Evolutionary conservation across 2,329 filamentous ascomycete species (phyloP), one percentile per base, ranked within the genome.

Genomic region (Thermomyces lanuginosus): DNA sequence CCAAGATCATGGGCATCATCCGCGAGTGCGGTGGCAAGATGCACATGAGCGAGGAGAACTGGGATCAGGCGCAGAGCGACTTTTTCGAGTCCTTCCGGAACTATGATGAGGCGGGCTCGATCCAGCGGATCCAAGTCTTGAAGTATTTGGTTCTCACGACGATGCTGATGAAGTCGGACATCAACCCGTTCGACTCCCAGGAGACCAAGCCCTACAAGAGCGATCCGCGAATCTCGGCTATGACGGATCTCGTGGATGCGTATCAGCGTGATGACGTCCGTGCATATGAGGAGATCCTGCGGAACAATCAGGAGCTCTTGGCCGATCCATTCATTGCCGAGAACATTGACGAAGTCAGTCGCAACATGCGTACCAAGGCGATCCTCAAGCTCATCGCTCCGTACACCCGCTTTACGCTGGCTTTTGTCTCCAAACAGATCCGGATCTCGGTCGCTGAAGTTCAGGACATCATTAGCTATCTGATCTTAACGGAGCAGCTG

Each of bases 21-120:
- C 77, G 86, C 29, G 89, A 98, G 59, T 98, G 89, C 50, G 89
- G 89, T 44, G 89, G 89, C 42, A 98, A 98, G 64, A 98, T 98
- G 89, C 84, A 95, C 60, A 95, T 98, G 89, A 89, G 80, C 52
- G 89, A 98, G 63, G 89, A 95, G 60, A 95, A 95, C 51, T 98
- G 89, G 89, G 82, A 89, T 51, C 81, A 84, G 45, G 89, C 89
- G 1, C 84, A 95, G 56, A 86, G 75, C 42, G 89, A 95, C 60
- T 98, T 98, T 55, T 93, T 93, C 53, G 89, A 98, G 53, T 92
- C 86, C 1, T 98, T 98, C 63, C 79, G 84, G 31, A 95, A 93
- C 59, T 98, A 95, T 58, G 89, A 98, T 49, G 89, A 98, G 61
- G 89, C 89, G 21, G 89, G 89, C 23, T 93, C 84, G 14, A 68